These are phyloP conservation scores for Helenozyma rhizophorensis DNA, from an alignment of 805 yeast species.

Conservation along the genomic window DNA sequence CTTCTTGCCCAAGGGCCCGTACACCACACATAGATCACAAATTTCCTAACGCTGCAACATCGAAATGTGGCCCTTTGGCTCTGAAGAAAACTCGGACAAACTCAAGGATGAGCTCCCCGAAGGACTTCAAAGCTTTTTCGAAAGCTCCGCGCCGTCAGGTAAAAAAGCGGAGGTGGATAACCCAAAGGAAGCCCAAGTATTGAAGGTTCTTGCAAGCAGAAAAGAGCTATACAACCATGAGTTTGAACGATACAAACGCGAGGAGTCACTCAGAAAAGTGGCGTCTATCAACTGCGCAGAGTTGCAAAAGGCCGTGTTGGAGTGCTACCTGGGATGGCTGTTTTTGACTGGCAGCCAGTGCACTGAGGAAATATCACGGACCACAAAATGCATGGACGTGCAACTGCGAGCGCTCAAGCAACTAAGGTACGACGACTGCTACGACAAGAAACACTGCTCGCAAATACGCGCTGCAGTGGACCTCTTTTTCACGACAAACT, in stretches of 20 bases:
- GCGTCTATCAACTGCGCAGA: constrained; percentile 38
- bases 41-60: too few relatives aligned
- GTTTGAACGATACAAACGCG: constrained; percentile 27
- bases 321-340: constrained; percentile 32
- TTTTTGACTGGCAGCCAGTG: constrained; percentile 27
- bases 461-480: constrained; percentile 35
- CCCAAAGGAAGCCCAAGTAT: constrained; percentile 25
- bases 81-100: constrained; percentile 16
- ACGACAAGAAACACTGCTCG: constrained; percentile 30
- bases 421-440: constrained; percentile 35
- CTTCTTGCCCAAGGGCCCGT: too few relatives aligned
- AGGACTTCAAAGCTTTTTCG: constrained; percentile 28
- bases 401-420: constrained; percentile 32
- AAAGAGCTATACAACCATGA: constrained; percentile 19
- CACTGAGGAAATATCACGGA: constrained; percentile 22
- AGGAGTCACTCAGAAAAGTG: constrained; percentile 22
- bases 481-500: constrained; percentile 29
- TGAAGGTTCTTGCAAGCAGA: constrained; percentile 19
- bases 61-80: constrained; percentile 12
- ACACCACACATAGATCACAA: too few relatives aligned
- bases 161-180: constrained; percentile 1
- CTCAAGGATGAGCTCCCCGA: constrained; percentile 32
- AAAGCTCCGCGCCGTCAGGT: constrained; percentile 25
- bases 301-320: constrained; percentile 31
- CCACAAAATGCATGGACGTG: constrained; percentile 28